These are phyloP conservation scores for Monosporascus sp. DNA, from an alignment of 2,329 filamentous ascomycete genomes.

Conservation along the genomic window DNA sequence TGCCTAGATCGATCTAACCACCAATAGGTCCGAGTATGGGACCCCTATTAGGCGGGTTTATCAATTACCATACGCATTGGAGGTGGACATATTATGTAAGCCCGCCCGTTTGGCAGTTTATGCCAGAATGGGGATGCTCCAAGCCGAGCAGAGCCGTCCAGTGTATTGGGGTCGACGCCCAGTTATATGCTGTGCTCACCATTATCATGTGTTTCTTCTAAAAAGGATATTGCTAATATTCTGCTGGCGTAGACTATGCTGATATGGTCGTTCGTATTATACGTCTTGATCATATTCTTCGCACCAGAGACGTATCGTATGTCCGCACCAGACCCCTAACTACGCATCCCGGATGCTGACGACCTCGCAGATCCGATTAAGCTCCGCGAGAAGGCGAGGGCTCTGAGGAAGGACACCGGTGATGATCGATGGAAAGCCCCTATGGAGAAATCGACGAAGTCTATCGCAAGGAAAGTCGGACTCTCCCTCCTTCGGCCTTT, in stretches of 20 bases:
- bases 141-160: no score
- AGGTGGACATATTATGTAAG: conserved; percentile 73
- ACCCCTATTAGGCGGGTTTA: conserved; percentile 68
- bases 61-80: conserved; percentile 71
- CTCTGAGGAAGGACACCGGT: conserved; percentile 68
- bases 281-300: conserved; percentile 60
- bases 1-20: not conserved
- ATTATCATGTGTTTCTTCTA: no score
- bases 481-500: conserved; percentile 64
- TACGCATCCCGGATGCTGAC: not conserved
- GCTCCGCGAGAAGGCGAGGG: conserved; percentile 65
- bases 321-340: conserved; percentile 29
- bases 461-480: conserved; percentile 56
- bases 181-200: no score
- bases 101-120: not conserved
- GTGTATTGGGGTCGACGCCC: no score
- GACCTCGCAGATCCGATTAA: conserved; percentile 54
- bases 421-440: conserved; percentile 71
- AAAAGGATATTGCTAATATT: conserved; percentile 5
- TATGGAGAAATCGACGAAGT: conserved; percentile 67
- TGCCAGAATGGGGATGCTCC: not conserved
- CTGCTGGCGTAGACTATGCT: conserved; percentile 50
- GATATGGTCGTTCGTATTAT: conserved; percentile 69
- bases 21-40: conserved; percentile 48
- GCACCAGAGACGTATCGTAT: conserved; percentile 83